Conservation (phyloP, 2,329 filamentous ascomycete genomes). For the Cryphonectria radicalis region DNA sequence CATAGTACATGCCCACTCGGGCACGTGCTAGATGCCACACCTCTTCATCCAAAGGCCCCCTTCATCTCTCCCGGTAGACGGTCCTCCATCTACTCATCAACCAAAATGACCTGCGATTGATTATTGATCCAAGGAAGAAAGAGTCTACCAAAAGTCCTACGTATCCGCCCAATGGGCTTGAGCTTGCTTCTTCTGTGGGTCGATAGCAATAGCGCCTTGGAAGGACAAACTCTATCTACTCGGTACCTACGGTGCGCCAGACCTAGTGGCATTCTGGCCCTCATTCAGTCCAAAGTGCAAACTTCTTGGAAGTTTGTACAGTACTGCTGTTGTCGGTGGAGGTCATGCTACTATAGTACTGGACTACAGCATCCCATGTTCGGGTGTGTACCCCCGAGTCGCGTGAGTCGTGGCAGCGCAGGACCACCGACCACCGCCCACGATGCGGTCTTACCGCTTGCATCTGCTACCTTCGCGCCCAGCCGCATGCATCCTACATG, state of each 20-base stretch:
- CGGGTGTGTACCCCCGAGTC: background rate
- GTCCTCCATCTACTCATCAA: conserved; percentile 5
- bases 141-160: background rate
- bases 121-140: background rate
- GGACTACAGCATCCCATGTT: background rate
- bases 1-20: background rate
- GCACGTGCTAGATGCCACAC: background rate
- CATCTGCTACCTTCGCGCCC: conserved; percentile 2
- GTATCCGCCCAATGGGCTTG: background rate
- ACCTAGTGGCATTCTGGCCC: background rate
- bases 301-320: background rate
- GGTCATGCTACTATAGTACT: background rate
- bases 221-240: background rate
- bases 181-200: background rate
- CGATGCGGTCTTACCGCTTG: conserved; percentile 9
- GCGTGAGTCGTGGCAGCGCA: conserved; percentile 11
- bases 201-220: conserved; percentile 2
- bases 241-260: background rate
- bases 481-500: conserved; percentile 3
- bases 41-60: background rate
- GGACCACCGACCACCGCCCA: background rate
- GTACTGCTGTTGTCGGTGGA: background rate
- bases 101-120: background rate
- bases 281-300: background rate
- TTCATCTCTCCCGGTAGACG: background rate